Evolutionary conservation across 257 asterid genomes (phyloP), one percentile per base, ranked within the genome.

Genomic region (Capsicum pubescens): DNA sequence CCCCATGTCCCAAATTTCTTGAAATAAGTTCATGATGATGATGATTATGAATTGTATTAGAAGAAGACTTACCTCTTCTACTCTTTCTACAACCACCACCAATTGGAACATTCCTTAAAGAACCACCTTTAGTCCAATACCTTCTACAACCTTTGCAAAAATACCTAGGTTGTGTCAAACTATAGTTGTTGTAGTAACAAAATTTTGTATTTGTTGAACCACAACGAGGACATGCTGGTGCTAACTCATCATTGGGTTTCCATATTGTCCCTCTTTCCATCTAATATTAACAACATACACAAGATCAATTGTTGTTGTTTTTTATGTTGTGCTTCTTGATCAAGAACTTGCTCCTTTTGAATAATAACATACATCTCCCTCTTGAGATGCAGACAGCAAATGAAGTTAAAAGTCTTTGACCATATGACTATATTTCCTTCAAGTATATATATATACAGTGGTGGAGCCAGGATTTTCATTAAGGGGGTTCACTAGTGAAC

Each of bases 101-200:
- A 1, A 93, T 67, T 1, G 98, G 97, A 3, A 94, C 94, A 84
- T 93, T 93, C 44, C 98, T 89, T 14, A 94, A 95, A 32, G 97
- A 94, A 16, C 98, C 98, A 0, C 97, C 98, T 87, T 89, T 91
- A 6, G 98, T 94, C 98, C 98, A 94, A 79, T 94, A 94, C 84
- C 98, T 89, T 64, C 97, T 78, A 64, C 98, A 94, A 48, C 90
- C 94, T 84, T 94, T 94, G 87, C 97, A 94, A 26, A 93, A 93
- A 86, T 91, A 94, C 78, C 98, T 86, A 1, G 98, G 97, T 17
- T 94, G 98, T 13, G 95, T 93, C 83, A 91, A 86, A 90, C 98
- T 92, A 84, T 94, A 94, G 83, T 94, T 94, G 91, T 94, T 93
- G 93, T 94, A 94, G 81, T 94, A 92, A 87, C 97, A 94, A 82